Percentiles rank a stretch among this genome's conserved stretches.
These are phyloP conservation scores for Anthoceros angustus DNA, from an alignment of 225 moss, liverwort and hornwort genomes.

Conservation along the genomic window DNA sequence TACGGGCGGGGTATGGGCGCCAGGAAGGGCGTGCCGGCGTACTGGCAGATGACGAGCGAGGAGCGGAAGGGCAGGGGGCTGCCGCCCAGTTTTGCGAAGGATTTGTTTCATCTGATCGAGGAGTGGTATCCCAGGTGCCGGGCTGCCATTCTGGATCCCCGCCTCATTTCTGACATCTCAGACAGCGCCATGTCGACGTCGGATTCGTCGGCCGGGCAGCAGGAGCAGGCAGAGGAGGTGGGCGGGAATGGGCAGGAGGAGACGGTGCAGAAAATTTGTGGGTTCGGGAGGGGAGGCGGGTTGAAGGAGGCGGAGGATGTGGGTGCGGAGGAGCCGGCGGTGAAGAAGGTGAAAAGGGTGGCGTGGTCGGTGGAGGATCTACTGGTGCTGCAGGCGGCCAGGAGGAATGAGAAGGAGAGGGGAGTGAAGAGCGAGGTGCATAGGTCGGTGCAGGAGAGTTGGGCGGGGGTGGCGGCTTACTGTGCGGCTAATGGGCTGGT, in stretches of 20 bases:
- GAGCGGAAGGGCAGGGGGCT: not conserved
- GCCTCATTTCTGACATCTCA: not conserved
- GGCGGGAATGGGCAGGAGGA: too few species aligned
- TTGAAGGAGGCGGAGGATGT: too few species aligned
- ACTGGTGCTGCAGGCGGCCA: not conserved
- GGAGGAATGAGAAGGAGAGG: slow-evolving; percentile 3
- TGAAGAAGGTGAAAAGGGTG: not conserved
- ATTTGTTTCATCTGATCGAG: not conserved
- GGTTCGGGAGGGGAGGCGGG: too few species aligned
- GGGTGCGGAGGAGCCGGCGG: not conserved
- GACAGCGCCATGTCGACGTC: slow-evolving; percentile 1
- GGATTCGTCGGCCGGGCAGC: not conserved
- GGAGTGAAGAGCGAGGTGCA: not conserved
- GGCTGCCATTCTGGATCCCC: not conserved
- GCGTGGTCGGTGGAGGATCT: not conserved
- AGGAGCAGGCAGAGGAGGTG: too few species aligned
- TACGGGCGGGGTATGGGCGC: not conserved
- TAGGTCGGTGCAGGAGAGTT: not conserved
- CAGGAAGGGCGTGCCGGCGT: not conserved
- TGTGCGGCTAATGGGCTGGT: not conserved
- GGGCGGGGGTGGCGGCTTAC: not conserved
- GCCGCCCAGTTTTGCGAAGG: not conserved
- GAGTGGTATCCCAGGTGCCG: not conserved
- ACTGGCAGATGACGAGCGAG: not conserved
- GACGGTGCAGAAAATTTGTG: too few species aligned